Conservation (phyloP, 1,284 basidiomycete species). For the Irpex rosettiformis region DNA sequence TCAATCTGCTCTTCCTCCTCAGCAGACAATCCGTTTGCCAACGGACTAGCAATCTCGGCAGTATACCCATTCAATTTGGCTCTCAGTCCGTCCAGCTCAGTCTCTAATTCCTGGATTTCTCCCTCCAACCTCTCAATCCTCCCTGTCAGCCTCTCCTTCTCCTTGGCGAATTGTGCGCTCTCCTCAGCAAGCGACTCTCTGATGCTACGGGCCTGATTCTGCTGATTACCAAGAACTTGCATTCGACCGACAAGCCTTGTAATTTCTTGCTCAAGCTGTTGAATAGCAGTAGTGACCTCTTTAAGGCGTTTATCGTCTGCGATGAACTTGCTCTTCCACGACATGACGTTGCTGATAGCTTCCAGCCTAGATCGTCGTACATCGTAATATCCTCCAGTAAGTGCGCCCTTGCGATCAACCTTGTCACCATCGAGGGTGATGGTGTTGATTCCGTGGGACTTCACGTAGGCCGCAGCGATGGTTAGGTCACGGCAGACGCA, state of each 20-base stretch:
- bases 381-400: constrained; percentile 97
- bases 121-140: constrained; percentile 66
- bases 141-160: constrained; percentile 68
- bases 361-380: constrained; percentile 88
- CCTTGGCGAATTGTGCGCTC: constrained; percentile 56
- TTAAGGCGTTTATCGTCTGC: constrained; percentile 60
- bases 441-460: constrained; percentile 92
- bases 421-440: constrained; percentile 98
- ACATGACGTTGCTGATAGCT: constrained; percentile 74
- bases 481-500: constrained; percentile 93
- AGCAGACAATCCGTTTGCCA: constrained; percentile 69
- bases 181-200: constrained; percentile 70
- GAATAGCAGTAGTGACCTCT: constrained; percentile 73
- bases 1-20: constrained; percentile 75
- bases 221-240: constrained; percentile 68
- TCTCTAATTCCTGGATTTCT: constrained; percentile 68
- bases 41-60: constrained; percentile 73
- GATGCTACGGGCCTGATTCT: constrained; percentile 67
- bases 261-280: constrained; percentile 84
- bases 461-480: constrained; percentile 92
- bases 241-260: constrained; percentile 75
- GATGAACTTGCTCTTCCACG: constrained; percentile 75
- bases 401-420: constrained; percentile 92
- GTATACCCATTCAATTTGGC: constrained; percentile 63
- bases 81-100: constrained; percentile 60